Evolutionary conservation across 78 protist species (phyloP), one percentile per base, ranked within the genome.

Genomic region (Reticulomyxa filosa): DNA sequence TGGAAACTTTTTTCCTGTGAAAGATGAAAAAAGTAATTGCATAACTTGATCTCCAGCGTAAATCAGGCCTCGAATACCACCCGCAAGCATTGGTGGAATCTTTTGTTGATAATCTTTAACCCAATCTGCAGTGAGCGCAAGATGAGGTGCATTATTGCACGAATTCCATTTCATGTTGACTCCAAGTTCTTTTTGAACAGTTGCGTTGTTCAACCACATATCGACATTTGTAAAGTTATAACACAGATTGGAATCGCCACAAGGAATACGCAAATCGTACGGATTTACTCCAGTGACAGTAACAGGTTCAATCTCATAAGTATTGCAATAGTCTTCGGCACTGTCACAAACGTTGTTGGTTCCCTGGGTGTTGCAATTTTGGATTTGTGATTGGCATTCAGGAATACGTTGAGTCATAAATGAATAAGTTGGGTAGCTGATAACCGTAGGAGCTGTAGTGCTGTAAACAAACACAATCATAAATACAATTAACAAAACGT

Each of bases 181-280:
- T 4, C 70, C 75, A 10, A 79, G 26, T 29, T 73, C 34, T 11
- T 32, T 6, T 25, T 57, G 27, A 38, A 70, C 68, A 4, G 35
- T 25, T 0, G 67, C 17, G 20, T 30, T 33, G 55, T 74, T 79
- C 11, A 79, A 62, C 29, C 29, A 79, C 20, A 34, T 22, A 27
- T 1, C 10, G 25, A 11, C n/a, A 27, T 61, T 35, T 22, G 22
- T n/a, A 37, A 66, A 65, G 63, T 77, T 59, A 27, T 64, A 63
- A 35, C 82, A 67, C 34, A 68, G 61, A 46, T 57, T 46, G 23
- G 3, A 2, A 23, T 62, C 63, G 26, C 59, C 65, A 25, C 64
- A 70, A 4, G 20, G 23, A 46, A 57, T 70, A 48, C 38, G 29
- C 46, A 75, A 66, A 35, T 75, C 80, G 42, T 71, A 75, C 57